These are phyloP conservation scores for Durusdinium trenchii DNA, from an alignment of 73 alveolate species.

Conservation along the genomic window DNA sequence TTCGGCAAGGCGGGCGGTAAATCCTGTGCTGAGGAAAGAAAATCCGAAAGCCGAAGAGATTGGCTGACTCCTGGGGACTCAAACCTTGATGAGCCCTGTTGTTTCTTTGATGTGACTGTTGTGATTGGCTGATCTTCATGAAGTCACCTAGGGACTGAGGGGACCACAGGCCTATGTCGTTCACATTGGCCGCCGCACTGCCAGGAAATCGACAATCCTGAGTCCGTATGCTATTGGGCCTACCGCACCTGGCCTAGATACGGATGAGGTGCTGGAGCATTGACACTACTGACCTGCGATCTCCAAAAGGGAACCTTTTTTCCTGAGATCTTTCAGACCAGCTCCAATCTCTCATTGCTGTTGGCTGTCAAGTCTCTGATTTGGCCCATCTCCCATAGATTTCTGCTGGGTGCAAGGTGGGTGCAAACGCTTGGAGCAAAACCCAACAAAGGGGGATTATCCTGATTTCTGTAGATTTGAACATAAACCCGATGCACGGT, in stretches of 20 bases:
- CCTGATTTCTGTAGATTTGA: neutral
- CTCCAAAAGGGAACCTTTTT: too few species aligned
- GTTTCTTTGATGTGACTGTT: neutral
- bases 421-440: neutral
- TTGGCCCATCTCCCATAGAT: too few species aligned
- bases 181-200: neutral
- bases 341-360: too few species aligned
- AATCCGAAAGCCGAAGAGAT: neutral
- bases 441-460: neutral
- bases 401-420: neutral
- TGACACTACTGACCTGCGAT: too few species aligned
- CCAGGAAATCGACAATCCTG: constrained; percentile 96
- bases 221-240: constrained; percentile 97
- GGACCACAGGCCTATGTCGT: neutral
- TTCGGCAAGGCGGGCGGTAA: constrained; percentile 95
- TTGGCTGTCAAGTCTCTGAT: too few species aligned
- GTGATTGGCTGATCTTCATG: neutral
- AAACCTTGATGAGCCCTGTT: neutral
- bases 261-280: too few species aligned
- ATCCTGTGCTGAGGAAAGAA: neutral
- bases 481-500: neutral
- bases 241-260: constrained; percentile 62
- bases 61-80: neutral
- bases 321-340: too few species aligned
- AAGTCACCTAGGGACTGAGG: neutral